Base-by-base conservation (phyloP, 495 filamentous ascomycete species). In the Penicillium angulare region DNA sequence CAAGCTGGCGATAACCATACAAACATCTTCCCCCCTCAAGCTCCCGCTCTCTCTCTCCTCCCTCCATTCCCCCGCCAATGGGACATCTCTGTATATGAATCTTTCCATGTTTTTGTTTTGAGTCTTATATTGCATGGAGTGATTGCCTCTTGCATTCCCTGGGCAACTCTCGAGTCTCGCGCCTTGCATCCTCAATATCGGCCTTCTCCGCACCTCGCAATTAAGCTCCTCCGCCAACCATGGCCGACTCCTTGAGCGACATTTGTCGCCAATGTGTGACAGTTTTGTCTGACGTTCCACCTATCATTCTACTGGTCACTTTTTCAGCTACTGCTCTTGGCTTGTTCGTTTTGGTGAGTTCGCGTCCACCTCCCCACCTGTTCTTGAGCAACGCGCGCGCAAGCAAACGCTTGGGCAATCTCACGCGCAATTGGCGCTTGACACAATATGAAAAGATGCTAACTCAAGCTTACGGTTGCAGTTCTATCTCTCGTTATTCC, bases 401-500 rank as follows among this genome's bases (percentile, higher is more conserved):
- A 16, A 23, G 42, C 42, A 20, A 13, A 3, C 24, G n/a, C n/a
- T n/a, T n/a, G n/a, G n/a, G n/a, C n/a, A n/a, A n/a, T n/a, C n/a
- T n/a, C n/a, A n/a, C n/a, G n/a, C n/a, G n/a, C n/a, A n/a, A n/a
- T n/a, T n/a, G n/a, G n/a, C n/a, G n/a, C n/a, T n/a, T n/a, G n/a
- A n/a, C n/a, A n/a, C n/a, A n/a, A n/a, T n/a, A n/a, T n/a, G n/a
- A n/a, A n/a, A n/a, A n/a, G 8, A 38, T 15, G 24, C 32, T 50
- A 29, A 50, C 36, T 1, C 7, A 0, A 39, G 5, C n/a, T 10
- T 26, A 3, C 18, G 15, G 18, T 12, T 31, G 17, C 34, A 92
- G 89, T 71, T 87, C 60, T 95, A 90, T 67, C 52, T 84, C 46
- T 63, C 79, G 42, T 77, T 97, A 48, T 83, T 79, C 57, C 60